Evolutionary conservation across 2,329 filamentous ascomycete genomes (phyloP), one percentile per base, ranked within the genome.

Genomic region (Trichophyton benhamiae): DNA sequence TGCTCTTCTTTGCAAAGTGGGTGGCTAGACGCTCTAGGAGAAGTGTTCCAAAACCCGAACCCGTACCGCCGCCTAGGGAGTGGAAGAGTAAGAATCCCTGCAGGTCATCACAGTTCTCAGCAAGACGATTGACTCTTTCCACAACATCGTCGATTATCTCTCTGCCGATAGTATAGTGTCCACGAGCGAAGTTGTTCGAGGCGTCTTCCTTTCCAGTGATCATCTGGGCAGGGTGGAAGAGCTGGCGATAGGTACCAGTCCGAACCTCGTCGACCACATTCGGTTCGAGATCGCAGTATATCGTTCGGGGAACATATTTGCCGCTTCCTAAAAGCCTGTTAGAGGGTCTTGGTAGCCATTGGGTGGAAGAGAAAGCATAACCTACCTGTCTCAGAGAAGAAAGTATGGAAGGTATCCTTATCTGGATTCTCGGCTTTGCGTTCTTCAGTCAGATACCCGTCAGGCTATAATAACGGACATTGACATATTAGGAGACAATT

Each of bases 181-280:
- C 94, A 84, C 94, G 92, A 71, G 94, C 94, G 75, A 97, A 97
- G 87, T 99, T 99, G 88, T 99, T 99, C 70, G 92, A 96, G 69
- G 94, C 94, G 86, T 97, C 94, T 84, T 97, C 94, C 87, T 97
- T 97, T 80, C 94, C 94, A 67, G 90, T 96, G 79, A 99, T 96
- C 92, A 99, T 96, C 81, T 95, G 88, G 81, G 97, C 94, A 63
- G 94, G 94, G 83, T 97, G 94, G 86, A 97, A 97, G 67, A 99
- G 87, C 75, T 84, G 88, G 74, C 92, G 89, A 86, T 97, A 99
- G 76, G 90, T 79, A 75, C 94, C 94, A 71, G 91, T 97, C 81
- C 94, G 91, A 80, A 97, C 94, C 82, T 97, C 94, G 75, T 99
- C 94, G 82, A 99, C 87, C 73, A 97, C 94, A 75, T 97, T 97